Evolutionary conservation across 768 basidiomycete genomes (phyloP).

Genomic region (Lactifluus pinguis): DNA sequence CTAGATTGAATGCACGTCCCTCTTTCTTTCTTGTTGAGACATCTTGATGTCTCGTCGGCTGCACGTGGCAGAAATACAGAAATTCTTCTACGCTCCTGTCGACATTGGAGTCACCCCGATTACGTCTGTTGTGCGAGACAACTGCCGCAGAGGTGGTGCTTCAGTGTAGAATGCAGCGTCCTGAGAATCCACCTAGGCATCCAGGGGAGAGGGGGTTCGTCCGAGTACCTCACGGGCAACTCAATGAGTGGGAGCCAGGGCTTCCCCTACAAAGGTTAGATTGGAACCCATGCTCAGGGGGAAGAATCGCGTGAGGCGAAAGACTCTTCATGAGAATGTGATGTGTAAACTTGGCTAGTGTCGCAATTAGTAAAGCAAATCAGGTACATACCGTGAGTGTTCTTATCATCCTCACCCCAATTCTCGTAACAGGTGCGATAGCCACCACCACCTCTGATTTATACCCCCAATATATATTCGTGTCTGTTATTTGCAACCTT

Average conservation of each 20-base stretch:
- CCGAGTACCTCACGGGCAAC: too few species aligned
- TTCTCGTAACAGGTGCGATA: background rate
- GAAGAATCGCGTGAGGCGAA: background rate
- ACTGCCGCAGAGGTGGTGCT: background rate
- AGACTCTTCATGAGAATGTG: background rate
- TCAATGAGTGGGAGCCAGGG: background rate
- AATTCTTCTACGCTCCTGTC: background rate
- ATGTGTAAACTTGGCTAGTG: background rate
- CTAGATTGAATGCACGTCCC: background rate
- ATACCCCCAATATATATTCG: background rate
- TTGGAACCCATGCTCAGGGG: background rate
- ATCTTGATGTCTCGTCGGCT: background rate
- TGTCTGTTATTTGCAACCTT: too few species aligned
- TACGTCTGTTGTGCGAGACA: background rate
- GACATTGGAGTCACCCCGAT: background rate
- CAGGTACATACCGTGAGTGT: background rate
- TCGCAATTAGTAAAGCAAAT: background rate
- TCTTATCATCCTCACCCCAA: too few species aligned
- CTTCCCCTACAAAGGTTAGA: background rate
- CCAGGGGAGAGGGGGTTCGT: too few species aligned
- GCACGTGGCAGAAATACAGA: background rate
- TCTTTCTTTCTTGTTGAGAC: background rate
- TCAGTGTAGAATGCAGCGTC: background rate
- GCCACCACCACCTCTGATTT: background rate
- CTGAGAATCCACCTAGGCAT: background rate